phyloP scores from a whole-genome alignment of 257 asterid species.

The Salvia splendens region DNA sequence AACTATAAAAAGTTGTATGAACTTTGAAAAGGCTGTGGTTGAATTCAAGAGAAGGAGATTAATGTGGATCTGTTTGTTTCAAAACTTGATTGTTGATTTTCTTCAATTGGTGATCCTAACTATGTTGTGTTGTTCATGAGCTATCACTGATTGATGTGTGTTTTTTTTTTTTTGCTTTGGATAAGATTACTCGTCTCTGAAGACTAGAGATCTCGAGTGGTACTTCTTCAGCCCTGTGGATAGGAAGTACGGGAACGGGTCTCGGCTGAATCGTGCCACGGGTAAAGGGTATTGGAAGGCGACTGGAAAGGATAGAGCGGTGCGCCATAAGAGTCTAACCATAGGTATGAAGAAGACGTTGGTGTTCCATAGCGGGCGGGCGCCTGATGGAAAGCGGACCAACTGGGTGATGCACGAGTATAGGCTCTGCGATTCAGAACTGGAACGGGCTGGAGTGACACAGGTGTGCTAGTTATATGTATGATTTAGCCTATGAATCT shows the following conservation, averaged over 20 bases:
- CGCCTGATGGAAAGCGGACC: conserved; percentile 93
- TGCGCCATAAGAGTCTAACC: conserved; percentile 60
- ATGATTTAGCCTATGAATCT: conserved; percentile 23
- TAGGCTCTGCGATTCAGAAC: conserved; percentile 73
- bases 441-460: conserved; percentile 71
- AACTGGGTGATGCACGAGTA: conserved; percentile 99
- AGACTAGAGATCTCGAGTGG: conserved; percentile 90
- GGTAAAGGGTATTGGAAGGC: conserved; percentile 97
- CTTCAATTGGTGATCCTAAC: background rate
- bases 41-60: too few relatives aligned
- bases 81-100: too few relatives aligned
- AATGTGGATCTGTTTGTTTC: background rate
- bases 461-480: conserved; percentile 49
- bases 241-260: conserved; percentile 87
- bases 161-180: conserved; percentile 1
- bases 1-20: background rate
- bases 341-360: conserved; percentile 95
- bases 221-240: conserved; percentile 92
- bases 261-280: conserved; percentile 92
- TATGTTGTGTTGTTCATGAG: too few relatives aligned
- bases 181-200: conserved; percentile 60
- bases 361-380: conserved; percentile 89
- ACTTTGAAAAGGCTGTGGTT: too few relatives aligned
- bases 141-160: conserved; percentile 3
- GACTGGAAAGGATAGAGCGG: conserved; percentile 84